These are phyloP conservation scores for Mrakia hoshinonis DNA, from an alignment of 768 basidiomycete species.

Conservation along the genomic window DNA sequence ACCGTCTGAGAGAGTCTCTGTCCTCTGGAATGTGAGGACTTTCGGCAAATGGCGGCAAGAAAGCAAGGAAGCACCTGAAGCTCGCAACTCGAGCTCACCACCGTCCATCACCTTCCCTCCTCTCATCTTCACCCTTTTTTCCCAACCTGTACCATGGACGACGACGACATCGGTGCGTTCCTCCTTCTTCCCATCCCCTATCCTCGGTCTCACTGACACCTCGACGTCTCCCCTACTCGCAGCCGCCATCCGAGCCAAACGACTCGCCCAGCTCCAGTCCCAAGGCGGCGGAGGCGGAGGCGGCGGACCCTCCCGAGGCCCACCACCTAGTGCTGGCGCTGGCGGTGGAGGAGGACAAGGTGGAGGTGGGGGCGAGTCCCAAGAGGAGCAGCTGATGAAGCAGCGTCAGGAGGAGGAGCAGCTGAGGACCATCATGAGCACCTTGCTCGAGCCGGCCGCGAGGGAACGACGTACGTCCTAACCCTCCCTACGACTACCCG, in stretches of 20 bases:
- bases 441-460: conserved; percentile 66
- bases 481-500: background rate
- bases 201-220: background rate
- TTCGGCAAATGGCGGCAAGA: too few species aligned
- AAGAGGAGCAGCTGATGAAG: conserved; percentile 56
- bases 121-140: background rate
- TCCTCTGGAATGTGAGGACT: too few species aligned
- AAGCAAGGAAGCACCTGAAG: too few species aligned
- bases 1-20: too few species aligned
- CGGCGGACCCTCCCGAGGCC: conserved; percentile 5
- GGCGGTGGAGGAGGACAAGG: conserved; percentile 30
- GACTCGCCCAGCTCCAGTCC: conserved; percentile 43
- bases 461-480: conserved; percentile 61
- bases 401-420: conserved; percentile 45
- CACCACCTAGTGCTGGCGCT: conserved; percentile 29
- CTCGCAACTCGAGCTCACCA: too few species aligned
- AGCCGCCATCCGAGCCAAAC: conserved; percentile 32
- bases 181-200: too few species aligned
- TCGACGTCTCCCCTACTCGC: background rate
- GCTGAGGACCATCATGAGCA: conserved; percentile 53
- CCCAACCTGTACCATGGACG: conserved; percentile 9
- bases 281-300: conserved; percentile 26
- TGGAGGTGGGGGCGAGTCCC: conserved; percentile 44
- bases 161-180: conserved; percentile 24
- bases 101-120: background rate